Evolutionary conservation across 352 stramenopile species (phyloP).

Genomic region (Pythium dissotocum): DNA sequence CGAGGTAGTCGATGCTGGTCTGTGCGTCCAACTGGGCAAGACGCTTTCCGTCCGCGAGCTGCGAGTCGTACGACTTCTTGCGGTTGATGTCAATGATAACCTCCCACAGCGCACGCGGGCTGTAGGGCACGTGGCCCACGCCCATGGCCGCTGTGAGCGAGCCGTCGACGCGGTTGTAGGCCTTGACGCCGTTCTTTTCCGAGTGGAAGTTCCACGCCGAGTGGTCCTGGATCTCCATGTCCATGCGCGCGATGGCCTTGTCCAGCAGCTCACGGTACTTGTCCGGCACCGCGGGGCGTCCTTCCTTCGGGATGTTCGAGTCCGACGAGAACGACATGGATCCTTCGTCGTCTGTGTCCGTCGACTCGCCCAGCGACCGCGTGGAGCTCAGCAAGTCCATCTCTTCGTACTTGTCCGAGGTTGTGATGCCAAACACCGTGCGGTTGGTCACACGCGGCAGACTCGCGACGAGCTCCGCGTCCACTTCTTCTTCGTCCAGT

Average conservation of each 20-base stretch:
- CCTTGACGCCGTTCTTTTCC: constrained; percentile 70
- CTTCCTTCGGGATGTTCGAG: constrained; percentile 39
- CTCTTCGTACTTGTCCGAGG: constrained; percentile 34
- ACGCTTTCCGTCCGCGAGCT: constrained; percentile 47
- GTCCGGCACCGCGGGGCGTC: constrained; percentile 41
- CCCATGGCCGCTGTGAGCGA: constrained; percentile 64
- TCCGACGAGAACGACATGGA: constrained; percentile 16
- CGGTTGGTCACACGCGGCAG: constrained; percentile 46
- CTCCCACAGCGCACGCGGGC: constrained; percentile 56
- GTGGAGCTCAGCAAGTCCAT: background rate
- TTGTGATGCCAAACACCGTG: constrained; percentile 48
- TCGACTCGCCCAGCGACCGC: constrained; percentile 17
- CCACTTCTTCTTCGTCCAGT: constrained; percentile 49
- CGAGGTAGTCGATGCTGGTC: constrained; percentile 69
- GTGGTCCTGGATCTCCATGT: constrained; percentile 57
- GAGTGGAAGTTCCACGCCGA: constrained; percentile 64
- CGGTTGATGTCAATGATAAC: constrained; percentile 48
- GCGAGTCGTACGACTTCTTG: constrained; percentile 57
- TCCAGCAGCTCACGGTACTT: constrained; percentile 62
- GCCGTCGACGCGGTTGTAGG: constrained; percentile 66
- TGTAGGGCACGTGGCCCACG: constrained; percentile 49
- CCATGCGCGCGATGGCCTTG: constrained; percentile 55
- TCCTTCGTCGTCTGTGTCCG: constrained; percentile 46
- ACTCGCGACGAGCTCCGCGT: constrained; percentile 6
- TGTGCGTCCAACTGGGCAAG: constrained; percentile 52